Percentiles rank a stretch among this genome's conserved stretches.
Evolutionary conservation across 306 rosid genomes (phyloP).

Genomic region (Argentina anserina): DNA sequence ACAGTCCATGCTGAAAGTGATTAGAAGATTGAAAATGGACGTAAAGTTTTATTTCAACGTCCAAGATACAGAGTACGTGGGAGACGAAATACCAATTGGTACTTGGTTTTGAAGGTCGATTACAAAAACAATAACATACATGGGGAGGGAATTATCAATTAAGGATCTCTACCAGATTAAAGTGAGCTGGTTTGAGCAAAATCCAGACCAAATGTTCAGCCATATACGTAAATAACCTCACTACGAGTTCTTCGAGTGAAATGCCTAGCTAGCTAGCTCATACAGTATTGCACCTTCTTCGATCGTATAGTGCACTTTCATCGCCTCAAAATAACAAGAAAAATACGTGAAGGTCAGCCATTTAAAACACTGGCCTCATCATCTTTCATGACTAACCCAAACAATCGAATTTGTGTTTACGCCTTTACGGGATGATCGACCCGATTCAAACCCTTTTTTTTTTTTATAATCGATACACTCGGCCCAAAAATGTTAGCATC

Average conservation of each 20-base stretch:
- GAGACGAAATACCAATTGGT: neutral
- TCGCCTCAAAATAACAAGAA: neutral
- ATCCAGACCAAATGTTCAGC: neutral
- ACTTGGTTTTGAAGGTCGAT: neutral
- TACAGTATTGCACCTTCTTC: neutral
- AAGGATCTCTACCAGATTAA: neutral
- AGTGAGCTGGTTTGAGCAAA: neutral
- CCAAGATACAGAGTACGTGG: neutral
- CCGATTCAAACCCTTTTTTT: neutral
- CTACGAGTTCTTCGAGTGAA: neutral
- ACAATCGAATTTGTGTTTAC: neutral
- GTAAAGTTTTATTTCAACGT: neutral
- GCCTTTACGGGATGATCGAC: neutral
- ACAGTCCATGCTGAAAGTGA: neutral
- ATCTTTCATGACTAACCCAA: no score
- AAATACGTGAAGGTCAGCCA: constrained; percentile 5
- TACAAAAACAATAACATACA: neutral
- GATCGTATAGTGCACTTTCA: neutral
- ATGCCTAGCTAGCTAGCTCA: neutral
- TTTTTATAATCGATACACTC: neutral
- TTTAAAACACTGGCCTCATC: no score
- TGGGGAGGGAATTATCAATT: neutral
- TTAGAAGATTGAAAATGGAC: neutral
- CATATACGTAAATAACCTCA: neutral
- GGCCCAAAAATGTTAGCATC: constrained; percentile 1